phyloP scores from a whole-genome alignment of 2,329 filamentous ascomycete genomes.

The Alternaria atra region DNA sequence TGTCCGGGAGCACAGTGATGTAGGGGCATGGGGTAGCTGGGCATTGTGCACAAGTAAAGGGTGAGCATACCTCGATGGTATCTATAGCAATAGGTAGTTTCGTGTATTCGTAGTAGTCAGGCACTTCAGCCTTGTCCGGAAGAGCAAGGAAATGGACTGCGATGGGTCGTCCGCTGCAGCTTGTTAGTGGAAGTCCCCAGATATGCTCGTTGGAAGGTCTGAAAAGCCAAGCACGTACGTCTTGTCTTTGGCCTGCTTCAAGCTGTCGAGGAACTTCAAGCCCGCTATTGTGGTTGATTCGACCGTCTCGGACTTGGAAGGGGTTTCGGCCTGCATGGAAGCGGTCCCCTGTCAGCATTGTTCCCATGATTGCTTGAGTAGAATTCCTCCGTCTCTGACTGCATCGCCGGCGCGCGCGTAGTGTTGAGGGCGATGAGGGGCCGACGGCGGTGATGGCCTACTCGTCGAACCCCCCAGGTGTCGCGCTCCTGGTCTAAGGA shows the following conservation, averaged over 20 bases:
- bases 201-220: not conserved
- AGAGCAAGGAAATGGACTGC: slow-evolving; percentile 79
- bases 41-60: not conserved
- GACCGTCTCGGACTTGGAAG: slow-evolving; percentile 61
- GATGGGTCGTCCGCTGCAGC: slow-evolving; percentile 70
- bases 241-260: slow-evolving; percentile 82
- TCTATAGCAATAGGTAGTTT: slow-evolving; percentile 81
- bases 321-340: slow-evolving; percentile 39
- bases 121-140: slow-evolving; percentile 67
- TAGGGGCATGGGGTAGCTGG: not conserved
- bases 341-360: slow-evolving; percentile 38
- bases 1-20: not conserved
- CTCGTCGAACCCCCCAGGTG: slow-evolving; percentile 48
- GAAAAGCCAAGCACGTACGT: slow-evolving; percentile 64
- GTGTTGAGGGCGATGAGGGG: slow-evolving; percentile 41
- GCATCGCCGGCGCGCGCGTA: slow-evolving; percentile 39
- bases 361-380: slow-evolving; percentile 2
- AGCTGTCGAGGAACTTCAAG: slow-evolving; percentile 75
- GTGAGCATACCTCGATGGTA: slow-evolving; percentile 69
- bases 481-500: slow-evolving; percentile 41
- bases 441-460: slow-evolving; percentile 37
- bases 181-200: slow-evolving; percentile 28
- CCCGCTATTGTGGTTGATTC: slow-evolving; percentile 77
- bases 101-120: slow-evolving; percentile 80
- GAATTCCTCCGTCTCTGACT: slow-evolving; percentile 4